Evolutionary conservation across 106 monocot species (phyloP).

Genomic region (Chionographis japonica): DNA sequence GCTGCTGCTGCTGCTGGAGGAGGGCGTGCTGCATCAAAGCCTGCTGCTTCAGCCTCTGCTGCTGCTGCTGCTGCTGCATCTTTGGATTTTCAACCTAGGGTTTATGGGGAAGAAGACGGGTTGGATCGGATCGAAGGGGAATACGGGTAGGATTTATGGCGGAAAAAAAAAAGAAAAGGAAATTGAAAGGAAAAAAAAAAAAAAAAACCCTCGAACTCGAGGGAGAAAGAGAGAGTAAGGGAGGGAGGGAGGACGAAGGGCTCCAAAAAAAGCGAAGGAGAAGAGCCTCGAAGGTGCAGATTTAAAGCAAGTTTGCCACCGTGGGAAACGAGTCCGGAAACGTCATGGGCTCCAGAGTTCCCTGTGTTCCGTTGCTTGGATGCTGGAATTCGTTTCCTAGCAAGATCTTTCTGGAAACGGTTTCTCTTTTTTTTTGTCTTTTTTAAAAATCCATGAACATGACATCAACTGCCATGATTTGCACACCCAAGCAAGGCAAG

Average conservation of each 20-base stretch:
- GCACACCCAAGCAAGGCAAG: too few relatives aligned
- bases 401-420: too few relatives aligned
- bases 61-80: slow-evolving; percentile 46
- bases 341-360: too few relatives aligned
- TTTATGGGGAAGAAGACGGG: neutral
- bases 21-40: slow-evolving; percentile 55
- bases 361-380: too few relatives aligned
- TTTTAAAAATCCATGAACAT: too few relatives aligned
- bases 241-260: neutral
- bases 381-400: too few relatives aligned
- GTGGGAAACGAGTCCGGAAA: too few relatives aligned
- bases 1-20: slow-evolving; percentile 40
- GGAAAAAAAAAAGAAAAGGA: neutral
- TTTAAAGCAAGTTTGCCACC: too few relatives aligned
- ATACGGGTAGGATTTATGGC: neutral
- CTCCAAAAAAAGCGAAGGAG: neutral
- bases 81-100: neutral
- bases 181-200: neutral
- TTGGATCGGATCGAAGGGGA: neutral
- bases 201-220: slow-evolving; percentile 34
- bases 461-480: too few relatives aligned
- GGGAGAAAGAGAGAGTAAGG: slow-evolving; percentile 4
- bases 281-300: too few relatives aligned
- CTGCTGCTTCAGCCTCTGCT: slow-evolving; percentile 32
- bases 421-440: too few relatives aligned